These are phyloP conservation scores for Fraxinus floribunda DNA, from an alignment of 305 asterid species.

Conservation along the genomic window DNA sequence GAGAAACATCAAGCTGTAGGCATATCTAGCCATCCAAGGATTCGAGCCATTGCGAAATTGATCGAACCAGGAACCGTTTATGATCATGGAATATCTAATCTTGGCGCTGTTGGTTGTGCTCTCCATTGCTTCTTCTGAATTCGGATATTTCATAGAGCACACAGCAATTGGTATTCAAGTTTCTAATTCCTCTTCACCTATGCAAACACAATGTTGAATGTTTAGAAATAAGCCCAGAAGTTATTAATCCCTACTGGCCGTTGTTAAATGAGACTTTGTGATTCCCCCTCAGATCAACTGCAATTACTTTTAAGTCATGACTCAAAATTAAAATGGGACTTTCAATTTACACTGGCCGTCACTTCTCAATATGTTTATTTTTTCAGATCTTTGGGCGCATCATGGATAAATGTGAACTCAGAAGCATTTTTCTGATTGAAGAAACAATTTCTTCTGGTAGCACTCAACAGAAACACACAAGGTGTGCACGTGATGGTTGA, in stretches of 20 bases:
- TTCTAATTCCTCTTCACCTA: constrained; percentile 30
- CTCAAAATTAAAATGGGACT: background rate
- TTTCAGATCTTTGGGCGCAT: background rate
- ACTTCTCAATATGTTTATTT: background rate
- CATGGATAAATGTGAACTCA: background rate
- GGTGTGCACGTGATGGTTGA: background rate
- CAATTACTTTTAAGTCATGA: constrained; percentile 4
- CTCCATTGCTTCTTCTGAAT: constrained; percentile 35
- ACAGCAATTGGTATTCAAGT: constrained; percentile 12
- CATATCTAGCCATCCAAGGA: constrained; percentile 65
- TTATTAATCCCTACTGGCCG: background rate
- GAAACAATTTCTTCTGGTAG: background rate
- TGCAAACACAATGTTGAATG: constrained; percentile 9
- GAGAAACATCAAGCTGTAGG: constrained; percentile 45
- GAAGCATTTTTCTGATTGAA: background rate
- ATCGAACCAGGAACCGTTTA: constrained; percentile 47
- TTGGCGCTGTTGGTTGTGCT: constrained; percentile 17
- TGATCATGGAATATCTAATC: constrained; percentile 35
- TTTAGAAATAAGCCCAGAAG: background rate
- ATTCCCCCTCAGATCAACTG: background rate
- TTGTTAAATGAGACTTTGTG: background rate
- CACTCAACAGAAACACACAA: background rate
- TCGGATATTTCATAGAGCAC: constrained; percentile 25
- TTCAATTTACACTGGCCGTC: background rate
- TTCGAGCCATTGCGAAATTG: constrained; percentile 52